Evolutionary conservation across 352 stramenopile genomes (phyloP), one percentile per base, ranked within the genome.

Genomic region (Lagenidium sp.): DNA sequence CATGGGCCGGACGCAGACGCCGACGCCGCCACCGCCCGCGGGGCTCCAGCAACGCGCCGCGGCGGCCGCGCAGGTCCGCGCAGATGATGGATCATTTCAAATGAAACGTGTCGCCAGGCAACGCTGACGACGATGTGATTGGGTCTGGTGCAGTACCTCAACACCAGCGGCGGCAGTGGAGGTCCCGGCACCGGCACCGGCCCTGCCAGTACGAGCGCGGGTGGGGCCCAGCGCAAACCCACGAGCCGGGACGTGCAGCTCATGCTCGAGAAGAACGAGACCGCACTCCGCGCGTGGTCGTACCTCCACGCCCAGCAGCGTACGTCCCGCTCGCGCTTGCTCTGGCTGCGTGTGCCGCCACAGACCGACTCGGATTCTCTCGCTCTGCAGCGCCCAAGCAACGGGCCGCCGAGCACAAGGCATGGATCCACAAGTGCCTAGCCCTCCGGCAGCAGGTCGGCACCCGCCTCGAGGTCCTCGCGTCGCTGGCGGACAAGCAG

Each of bases 201-300:
- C n/a, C n/a, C n/a, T n/a, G n/a, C n/a, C n/a, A n/a, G n/a, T n/a
- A n/a, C n/a, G n/a, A n/a, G n/a, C n/a, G n/a, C n/a, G n/a, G n/a
- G n/a, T n/a, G n/a, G n/a, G n/a, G 46, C 65, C 12, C 68, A 82
- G 44, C 66, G 74, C 20, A 78, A 77, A 36, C 31, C 78, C 5
- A 74, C 74, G 16, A 64, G 64, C 19, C 58, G 48, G 11, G 80
- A 92, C 44, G 85, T 92, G 6, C 77, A 92, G 45, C 53, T 56
- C 30, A 85, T 90, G 74, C 63, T 92, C n/a, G 77, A 92, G 47
- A 89, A 89, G 57, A 92, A 92, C 49, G 80, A 92, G 45, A 60
- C 64, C 15, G 74, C 76, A n/a, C 43, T 92, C 3, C 72, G 68
- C 32, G 68, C 64, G 26, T 92, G 80, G 80, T 83, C 75, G 8